Evolutionary conservation across 2,329 filamentous ascomycete genomes (phyloP), one percentile per base, ranked within the genome.

Genomic region (Cephalotrichum gorgonifer): DNA sequence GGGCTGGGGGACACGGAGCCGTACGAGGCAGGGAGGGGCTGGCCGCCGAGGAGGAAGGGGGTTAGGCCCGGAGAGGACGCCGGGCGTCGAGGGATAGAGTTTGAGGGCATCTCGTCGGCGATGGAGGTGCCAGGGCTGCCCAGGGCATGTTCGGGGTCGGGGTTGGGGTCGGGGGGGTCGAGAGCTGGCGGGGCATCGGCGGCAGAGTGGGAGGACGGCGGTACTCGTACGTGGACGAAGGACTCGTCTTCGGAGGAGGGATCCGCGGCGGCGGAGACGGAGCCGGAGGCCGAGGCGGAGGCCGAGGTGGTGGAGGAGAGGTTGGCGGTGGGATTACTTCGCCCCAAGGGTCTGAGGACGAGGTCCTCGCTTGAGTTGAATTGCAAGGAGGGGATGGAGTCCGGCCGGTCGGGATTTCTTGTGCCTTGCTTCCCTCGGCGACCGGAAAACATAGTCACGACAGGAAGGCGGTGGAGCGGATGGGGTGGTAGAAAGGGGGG

Each of bases 1-100:
- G 64, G 62, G 15, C 65, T 59, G 42, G 60, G 54, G 41, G 61
- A 62, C 12, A 69, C 64, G 45, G 67, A 64, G 50, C 68, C 68
- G 50, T 70, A 70, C 2, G 64, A 62, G 17, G 60, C 61, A 25
- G 62, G 55, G 39, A 63, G 59, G 42, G 60, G 49, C 47, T 43
- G 44, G 56, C 57, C 48, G 58, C 55, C 50, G 60, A 59, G 50
- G 54, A 68, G 60, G 47, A 67, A 63, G 26, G 67, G 65, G 42
- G 63, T 63, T 54, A 59, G 63, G 53, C 61, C 39, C 14, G 47
- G n/a, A 20, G 23, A 31, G 38, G 47, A 49, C 20, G 28, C 20
- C 39, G 28, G 47, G 47, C 27, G 23, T 44, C 47, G 41, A 17
- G 47, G 22, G 22, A 26, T 20, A 26, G 28, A 23, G 25, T 43